phyloP scores from a whole-genome alignment of 2,329 filamentous ascomycete genomes.

The Pseudogymnoascus sp. region DNA sequence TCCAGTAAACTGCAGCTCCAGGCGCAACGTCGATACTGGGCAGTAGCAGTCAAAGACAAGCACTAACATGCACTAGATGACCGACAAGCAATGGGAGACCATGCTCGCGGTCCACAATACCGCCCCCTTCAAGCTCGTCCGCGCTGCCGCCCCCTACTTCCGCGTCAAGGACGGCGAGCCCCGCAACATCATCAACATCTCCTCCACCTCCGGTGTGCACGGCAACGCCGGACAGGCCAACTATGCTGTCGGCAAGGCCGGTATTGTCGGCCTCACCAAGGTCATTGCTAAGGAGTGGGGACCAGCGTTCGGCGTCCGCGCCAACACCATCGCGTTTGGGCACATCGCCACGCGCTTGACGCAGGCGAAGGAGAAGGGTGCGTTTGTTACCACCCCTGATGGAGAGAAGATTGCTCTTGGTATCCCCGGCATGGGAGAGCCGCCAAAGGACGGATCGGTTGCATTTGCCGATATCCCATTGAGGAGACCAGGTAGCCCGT shows the following conservation, averaged over 20 bases:
- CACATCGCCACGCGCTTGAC: conserved; percentile 75
- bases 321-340: conserved; percentile 80
- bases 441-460: conserved; percentile 34
- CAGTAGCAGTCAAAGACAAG: neutral
- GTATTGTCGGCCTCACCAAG: conserved; percentile 75
- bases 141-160: conserved; percentile 78
- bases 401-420: conserved; percentile 69
- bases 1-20: conserved; percentile 10
- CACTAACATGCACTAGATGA: conserved; percentile 45
- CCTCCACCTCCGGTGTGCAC: conserved; percentile 71
- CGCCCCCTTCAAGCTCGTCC: conserved; percentile 76
- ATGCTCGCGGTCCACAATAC: conserved; percentile 79
- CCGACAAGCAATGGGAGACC: conserved; percentile 85
- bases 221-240: conserved; percentile 90
- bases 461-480: conserved; percentile 67
- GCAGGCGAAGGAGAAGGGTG: conserved; percentile 75
- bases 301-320: conserved; percentile 70
- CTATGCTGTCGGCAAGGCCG: conserved; percentile 80
- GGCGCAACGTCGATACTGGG: neutral
- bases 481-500: conserved; percentile 66
- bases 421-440: conserved; percentile 57
- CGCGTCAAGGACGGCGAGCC: conserved; percentile 76
- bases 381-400: conserved; percentile 67
- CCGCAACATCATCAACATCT: conserved; percentile 76
- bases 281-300: conserved; percentile 93